phyloP scores from a whole-genome alignment of 2,329 filamentous ascomycete species.

The Ophiognomonia clavigignenti-juglandacearum region DNA sequence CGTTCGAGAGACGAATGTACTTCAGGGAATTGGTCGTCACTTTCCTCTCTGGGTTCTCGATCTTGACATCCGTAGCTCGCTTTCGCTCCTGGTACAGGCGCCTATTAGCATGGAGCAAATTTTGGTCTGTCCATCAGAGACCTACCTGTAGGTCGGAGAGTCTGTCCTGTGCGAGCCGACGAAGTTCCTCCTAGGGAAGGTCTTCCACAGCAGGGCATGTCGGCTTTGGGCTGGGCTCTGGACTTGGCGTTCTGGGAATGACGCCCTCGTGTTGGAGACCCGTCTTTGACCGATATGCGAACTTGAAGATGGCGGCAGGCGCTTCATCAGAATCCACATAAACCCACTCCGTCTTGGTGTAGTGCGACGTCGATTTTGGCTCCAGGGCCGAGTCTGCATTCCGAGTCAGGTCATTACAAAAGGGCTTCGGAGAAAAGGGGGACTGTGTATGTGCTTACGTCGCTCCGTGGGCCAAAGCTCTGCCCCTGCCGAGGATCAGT shows the following conservation, averaged over 20 bases:
- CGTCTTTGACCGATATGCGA: conserved; percentile 30
- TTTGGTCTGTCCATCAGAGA: no score
- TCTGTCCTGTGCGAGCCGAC: conserved; percentile 26
- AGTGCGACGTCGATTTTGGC: background rate
- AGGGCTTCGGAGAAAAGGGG: no score
- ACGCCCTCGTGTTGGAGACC: conserved; percentile 27
- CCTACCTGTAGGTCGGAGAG: conserved; percentile 23
- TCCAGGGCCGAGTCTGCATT: no score
- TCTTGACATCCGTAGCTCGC: conserved; percentile 20
- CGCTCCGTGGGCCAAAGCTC: conserved; percentile 28
- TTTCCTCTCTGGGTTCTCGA: conserved; percentile 19
- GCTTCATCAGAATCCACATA: conserved; percentile 11
- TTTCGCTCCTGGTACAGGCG: conserved; percentile 9
- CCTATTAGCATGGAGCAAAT: background rate
- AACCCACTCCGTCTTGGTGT: background rate
- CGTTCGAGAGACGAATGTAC: conserved; percentile 7
- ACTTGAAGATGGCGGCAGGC: conserved; percentile 23
- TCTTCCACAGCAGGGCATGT: conserved; percentile 9
- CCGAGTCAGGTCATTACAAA: background rate
- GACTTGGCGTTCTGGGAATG: conserved; percentile 21
- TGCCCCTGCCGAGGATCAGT: no score
- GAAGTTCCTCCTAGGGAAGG: conserved; percentile 22
- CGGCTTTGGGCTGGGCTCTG: conserved; percentile 7
- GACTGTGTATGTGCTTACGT: conserved; percentile 18
- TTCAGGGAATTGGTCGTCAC: conserved; percentile 4